Evolutionary conservation across 1,139 yeast genomes (phyloP).

Genomic region (Candida tetrigidarum): DNA sequence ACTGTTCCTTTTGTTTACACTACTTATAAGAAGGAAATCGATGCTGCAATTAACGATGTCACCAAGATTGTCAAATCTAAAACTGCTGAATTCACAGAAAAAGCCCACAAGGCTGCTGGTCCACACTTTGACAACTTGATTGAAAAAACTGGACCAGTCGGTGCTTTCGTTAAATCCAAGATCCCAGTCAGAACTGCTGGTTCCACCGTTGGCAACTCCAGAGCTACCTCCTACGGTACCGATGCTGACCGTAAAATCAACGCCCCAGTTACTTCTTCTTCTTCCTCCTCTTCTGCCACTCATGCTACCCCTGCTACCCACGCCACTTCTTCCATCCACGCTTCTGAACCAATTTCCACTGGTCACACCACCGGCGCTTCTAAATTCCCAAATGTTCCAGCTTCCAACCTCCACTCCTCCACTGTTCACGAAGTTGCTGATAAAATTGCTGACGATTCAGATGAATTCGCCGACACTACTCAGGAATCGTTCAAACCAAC

Average conservation of each 20-base stretch:
- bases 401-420: slow-evolving; percentile 35
- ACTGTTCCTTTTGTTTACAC: slow-evolving; percentile 76
- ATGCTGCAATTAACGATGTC: slow-evolving; percentile 65
- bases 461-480: slow-evolving; percentile 16
- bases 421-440: slow-evolving; percentile 31
- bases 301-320: too few species aligned
- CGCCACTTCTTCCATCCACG: slow-evolving; percentile 27
- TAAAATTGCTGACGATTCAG: slow-evolving; percentile 16
- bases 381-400: slow-evolving; percentile 53
- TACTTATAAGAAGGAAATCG: slow-evolving; percentile 79
- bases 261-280: slow-evolving; percentile 26
- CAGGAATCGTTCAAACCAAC: slow-evolving; percentile 10
- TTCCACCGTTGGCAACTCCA: slow-evolving; percentile 60
- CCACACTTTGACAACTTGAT: slow-evolving; percentile 49
- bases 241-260: slow-evolving; percentile 24
- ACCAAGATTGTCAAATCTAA: slow-evolving; percentile 61
- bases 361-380: slow-evolving; percentile 28
- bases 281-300: too few species aligned
- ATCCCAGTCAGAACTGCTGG: slow-evolving; percentile 77
- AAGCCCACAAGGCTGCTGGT: slow-evolving; percentile 59
- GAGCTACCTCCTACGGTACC: slow-evolving; percentile 31
- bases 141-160: slow-evolving; percentile 68
- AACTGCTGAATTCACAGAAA: slow-evolving; percentile 51
- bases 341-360: not conserved
- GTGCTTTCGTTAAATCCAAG: slow-evolving; percentile 58